Percentiles rank a stretch among this genome's conserved stretches.
phyloP scores from a whole-genome alignment of 192 early-diverging fungal species.

The Dissophora ornata region DNA sequence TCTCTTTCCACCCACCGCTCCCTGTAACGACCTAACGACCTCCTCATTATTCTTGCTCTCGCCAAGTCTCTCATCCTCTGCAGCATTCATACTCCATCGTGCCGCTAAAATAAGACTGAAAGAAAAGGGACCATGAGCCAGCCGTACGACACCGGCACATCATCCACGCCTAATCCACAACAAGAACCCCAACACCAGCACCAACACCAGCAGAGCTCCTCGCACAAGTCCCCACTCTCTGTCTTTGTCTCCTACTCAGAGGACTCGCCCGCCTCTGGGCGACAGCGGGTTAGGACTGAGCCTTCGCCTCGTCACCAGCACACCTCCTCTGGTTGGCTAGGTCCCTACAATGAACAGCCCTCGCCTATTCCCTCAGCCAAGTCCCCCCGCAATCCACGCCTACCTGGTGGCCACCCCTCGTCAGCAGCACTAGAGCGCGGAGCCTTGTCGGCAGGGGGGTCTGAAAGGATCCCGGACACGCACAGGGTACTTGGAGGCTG shows the following conservation, averaged over 20 bases:
- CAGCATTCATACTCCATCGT: neutral
- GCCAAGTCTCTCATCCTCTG: no score
- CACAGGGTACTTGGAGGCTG: constrained; percentile 15
- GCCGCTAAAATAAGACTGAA: neutral
- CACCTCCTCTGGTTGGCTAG: constrained; percentile 39
- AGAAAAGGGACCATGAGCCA: constrained; percentile 13
- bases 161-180: constrained; percentile 31
- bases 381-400: constrained; percentile 33
- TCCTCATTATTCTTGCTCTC: neutral
- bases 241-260: constrained; percentile 5
- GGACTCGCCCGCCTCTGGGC: constrained; percentile 16
- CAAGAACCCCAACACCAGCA: neutral
- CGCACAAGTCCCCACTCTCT: constrained; percentile 12
- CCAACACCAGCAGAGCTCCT: constrained; percentile 7
- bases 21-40: no score
- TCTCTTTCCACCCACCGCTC: no score
- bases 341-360: constrained; percentile 41
- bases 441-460: neutral
- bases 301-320: constrained; percentile 43
- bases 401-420: constrained; percentile 10
- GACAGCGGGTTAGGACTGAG: constrained; percentile 41
- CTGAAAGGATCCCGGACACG: constrained; percentile 24
- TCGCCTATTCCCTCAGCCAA: constrained; percentile 9
- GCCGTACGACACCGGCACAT: constrained; percentile 3
- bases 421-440: constrained; percentile 11